These are phyloP conservation scores for Rostrohypoxylon terebratum DNA, from an alignment of 495 filamentous ascomycete species.

Conservation along the genomic window DNA sequence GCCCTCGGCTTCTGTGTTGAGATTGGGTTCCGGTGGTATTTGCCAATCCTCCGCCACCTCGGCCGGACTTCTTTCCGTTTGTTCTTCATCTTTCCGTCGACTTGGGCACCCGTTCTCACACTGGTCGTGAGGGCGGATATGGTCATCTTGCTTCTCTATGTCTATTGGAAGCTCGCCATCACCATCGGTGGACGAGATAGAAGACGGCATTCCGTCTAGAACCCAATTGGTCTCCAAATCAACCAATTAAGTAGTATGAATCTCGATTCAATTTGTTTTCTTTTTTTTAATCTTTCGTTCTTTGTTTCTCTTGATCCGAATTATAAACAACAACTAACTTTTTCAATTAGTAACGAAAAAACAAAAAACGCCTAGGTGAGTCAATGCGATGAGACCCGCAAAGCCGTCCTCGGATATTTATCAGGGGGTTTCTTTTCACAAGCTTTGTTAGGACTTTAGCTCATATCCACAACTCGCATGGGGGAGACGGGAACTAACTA, in stretches of 20 bases:
- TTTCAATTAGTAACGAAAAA: background rate
- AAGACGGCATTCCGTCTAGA: constrained; percentile 31
- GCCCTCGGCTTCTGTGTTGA: constrained; percentile 44
- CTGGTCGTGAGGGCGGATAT: background rate
- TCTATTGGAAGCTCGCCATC: constrained; percentile 43
- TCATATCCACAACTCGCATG: background rate
- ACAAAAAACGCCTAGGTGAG: constrained; percentile 1
- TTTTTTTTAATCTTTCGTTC: background rate
- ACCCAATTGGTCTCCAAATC: background rate
- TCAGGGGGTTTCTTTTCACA: constrained; percentile 4
- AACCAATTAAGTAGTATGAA: background rate
- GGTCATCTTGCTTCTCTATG: constrained; percentile 38
- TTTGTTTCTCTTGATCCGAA: background rate
- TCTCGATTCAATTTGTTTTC: background rate
- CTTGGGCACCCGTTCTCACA: background rate
- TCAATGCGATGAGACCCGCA: constrained; percentile 4
- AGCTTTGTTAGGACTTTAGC: background rate
- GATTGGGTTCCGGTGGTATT: constrained; percentile 38
- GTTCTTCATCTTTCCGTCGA: constrained; percentile 18
- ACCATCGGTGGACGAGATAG: constrained; percentile 36
- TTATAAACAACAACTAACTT: background rate
- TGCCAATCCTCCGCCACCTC: constrained; percentile 38
- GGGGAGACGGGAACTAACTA: background rate
- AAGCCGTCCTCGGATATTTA: constrained; percentile 11
- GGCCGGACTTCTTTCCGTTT: background rate